These are phyloP conservation scores for Penicillium steckii DNA, from an alignment of 495 filamentous ascomycete genomes.

Conservation along the genomic window DNA sequence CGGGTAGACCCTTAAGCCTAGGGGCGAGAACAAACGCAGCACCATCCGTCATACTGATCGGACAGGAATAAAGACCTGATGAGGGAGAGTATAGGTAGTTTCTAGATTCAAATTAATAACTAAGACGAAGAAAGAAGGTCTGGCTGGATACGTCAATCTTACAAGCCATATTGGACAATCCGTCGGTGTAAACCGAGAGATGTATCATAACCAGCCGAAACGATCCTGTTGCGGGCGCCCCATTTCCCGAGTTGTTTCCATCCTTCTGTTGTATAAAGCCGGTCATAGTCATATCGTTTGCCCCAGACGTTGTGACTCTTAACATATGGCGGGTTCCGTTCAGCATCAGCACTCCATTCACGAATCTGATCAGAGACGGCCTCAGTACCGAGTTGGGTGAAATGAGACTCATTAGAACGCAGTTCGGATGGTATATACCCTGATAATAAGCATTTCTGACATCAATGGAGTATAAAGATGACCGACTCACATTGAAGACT, in stretches of 20 bases:
- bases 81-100: constrained; percentile 65
- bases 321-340: constrained; percentile 36
- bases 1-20: constrained; percentile 39
- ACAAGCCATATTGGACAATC: constrained; percentile 35
- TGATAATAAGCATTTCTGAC: constrained; percentile 5
- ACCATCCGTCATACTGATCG: constrained; percentile 70
- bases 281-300: constrained; percentile 36
- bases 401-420: constrained; percentile 17
- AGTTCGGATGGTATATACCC: constrained; percentile 32
- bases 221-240: constrained; percentile 37
- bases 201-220: constrained; percentile 39
- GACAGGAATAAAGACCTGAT: constrained; percentile 62
- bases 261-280: constrained; percentile 40
- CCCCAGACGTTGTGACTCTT: constrained; percentile 42
- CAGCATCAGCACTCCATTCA: constrained; percentile 37
- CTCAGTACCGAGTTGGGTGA: constrained; percentile 31
- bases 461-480: background rate
- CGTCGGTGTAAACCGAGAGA: constrained; percentile 36
- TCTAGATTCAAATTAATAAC: constrained; percentile 54
- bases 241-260: constrained; percentile 40
- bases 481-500: constrained; percentile 23
- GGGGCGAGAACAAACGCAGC: constrained; percentile 59
- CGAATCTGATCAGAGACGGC: constrained; percentile 31
- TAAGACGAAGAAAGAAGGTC: constrained; percentile 19
- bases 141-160: background rate